Base-by-base conservation (phyloP, 306 rosid species). In the Pyrus bretschneideri region DNA sequence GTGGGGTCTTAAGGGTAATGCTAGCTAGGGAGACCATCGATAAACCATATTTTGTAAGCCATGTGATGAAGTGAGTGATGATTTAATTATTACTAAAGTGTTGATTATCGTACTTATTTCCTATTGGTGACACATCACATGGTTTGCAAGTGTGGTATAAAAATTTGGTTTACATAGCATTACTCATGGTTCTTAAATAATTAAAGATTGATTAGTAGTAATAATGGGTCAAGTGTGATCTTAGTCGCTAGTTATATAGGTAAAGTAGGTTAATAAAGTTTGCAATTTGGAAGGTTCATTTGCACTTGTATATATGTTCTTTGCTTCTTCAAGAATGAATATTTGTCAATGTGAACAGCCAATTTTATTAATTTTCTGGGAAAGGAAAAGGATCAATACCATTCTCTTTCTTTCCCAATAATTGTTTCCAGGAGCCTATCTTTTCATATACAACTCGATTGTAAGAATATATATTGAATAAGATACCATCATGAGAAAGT, bases 201-300 rank as follows among this genome's bases (percentile, higher is more conserved):
- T 3, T 49, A 14, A 49, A 49, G 2, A 14, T 49, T 49, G 29
- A 58, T 22, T 22, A 58, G 6, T 58, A 22, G 63, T 27, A 58
- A 57, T 57, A 46, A 46, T 13, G 27, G 23, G 7, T 49, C 29
- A 58, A 3, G 63, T 12, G 12, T 9, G 61, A 49, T 15, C 19
- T 49, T 49, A 49, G 54, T 49, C 8, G 54, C 54, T 4, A 49
- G 1, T 49, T 49, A 49, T 57, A 35, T 45, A 3, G 11, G 18
- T 35, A 72, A 57, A 57, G 29, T 38, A 14, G 67, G 18, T 44
- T 14, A 42, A 72, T 38, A 72, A 33, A 55, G 31, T 71, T 33
- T 4, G 66, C 65, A 71, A 55, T 71, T 54, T 55, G 74, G 7
- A 71, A 71, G 30, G 45, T 45, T 31, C 75, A 71, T 45, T 70